Base-by-base conservation (phyloP, 495 filamentous ascomycete species). In the Tuber brumale region DNA sequence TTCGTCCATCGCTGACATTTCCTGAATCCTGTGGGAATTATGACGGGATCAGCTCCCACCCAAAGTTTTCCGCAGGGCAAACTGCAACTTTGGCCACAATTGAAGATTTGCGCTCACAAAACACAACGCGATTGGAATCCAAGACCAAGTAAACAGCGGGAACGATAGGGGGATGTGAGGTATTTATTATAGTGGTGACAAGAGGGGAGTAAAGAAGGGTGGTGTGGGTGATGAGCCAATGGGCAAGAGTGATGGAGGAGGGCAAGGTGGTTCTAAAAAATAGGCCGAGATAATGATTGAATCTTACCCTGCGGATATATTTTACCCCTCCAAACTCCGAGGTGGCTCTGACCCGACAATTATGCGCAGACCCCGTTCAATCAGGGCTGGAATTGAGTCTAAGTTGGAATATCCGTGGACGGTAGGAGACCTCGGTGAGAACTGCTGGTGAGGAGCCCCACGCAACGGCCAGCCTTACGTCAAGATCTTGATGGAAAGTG, bases 1-100 rank as follows among this genome's bases (percentile, higher is more conserved):
- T 75, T 85, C 84, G 31, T 86, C 84, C 83, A 86, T 85, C 45
- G 70, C 57, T 27, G 57, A 66, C 57, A 66, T 66, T 66, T 14
- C 31, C 16, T 35, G 12, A 66, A 66, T 66, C 31, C 27, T 35
- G 27, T 31, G 31, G 45, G 72, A 70, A 37, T 39, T 51, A 1
- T 18, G 44, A 70, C 3, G 43, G 19, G 72, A 70, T 48, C 18
- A 48, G 72, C 70, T 39, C 42, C 39, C 42, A 27, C 72, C 39
- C 72, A 19, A 70, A 57, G 21, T 69, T 69, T 42, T 66, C 41
- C 44, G 42, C 69, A 73, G 42, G n/a, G 27, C 4, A 18, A 31
- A 35, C 6, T 31, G 27, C 31, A 18, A 35, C 27, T 35, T 4
- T 18, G 27, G 35, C 27, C 57, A 18, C 14, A 35, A 35, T 66